These are phyloP conservation scores for Candida pini DNA, from an alignment of 805 yeast genomes.

Conservation along the genomic window DNA sequence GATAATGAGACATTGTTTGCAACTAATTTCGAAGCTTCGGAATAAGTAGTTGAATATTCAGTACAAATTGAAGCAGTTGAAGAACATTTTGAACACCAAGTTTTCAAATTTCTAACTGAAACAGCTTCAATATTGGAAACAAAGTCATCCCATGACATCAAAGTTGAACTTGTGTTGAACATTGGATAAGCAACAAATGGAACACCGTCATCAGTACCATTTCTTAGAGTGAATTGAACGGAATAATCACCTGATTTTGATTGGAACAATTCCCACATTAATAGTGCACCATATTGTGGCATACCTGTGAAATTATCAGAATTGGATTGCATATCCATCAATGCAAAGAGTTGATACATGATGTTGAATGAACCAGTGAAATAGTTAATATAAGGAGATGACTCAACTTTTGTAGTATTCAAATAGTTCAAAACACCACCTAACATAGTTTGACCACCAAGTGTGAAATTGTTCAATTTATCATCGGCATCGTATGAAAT, in stretches of 20 bases:
- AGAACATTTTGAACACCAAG: conserved; percentile 39
- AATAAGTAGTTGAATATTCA: conserved; percentile 28
- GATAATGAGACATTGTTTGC: conserved; percentile 27
- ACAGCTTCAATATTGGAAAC: conserved; percentile 20
- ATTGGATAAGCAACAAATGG: conserved; percentile 32
- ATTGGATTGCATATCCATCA: conserved; percentile 29
- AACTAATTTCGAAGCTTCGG: conserved; percentile 24
- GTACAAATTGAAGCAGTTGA: conserved; percentile 29
- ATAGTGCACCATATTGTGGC: conserved; percentile 41
- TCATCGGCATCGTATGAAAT: conserved; percentile 29
- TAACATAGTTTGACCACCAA: conserved; percentile 38
- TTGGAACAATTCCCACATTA: conserved; percentile 38
- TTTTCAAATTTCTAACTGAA: conserved; percentile 21
- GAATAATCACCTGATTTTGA: conserved; percentile 24
- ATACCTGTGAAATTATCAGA: conserved; percentile 38
- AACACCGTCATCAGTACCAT: conserved; percentile 36
- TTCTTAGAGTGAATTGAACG: conserved; percentile 41
- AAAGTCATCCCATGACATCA: conserved; percentile 35
- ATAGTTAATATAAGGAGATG: conserved; percentile 35
- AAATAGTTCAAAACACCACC: conserved; percentile 31
- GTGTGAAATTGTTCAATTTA: conserved; percentile 25
- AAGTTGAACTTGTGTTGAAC: conserved; percentile 28
- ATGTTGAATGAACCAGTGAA: conserved; percentile 41
- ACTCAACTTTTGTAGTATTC: conserved; percentile 30
- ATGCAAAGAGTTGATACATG: conserved; percentile 36